Evolutionary conservation across 164 flowering plant genomes (phyloP), one percentile per base, ranked within the genome.

Genomic region (Aristolochia fimbriata): DNA sequence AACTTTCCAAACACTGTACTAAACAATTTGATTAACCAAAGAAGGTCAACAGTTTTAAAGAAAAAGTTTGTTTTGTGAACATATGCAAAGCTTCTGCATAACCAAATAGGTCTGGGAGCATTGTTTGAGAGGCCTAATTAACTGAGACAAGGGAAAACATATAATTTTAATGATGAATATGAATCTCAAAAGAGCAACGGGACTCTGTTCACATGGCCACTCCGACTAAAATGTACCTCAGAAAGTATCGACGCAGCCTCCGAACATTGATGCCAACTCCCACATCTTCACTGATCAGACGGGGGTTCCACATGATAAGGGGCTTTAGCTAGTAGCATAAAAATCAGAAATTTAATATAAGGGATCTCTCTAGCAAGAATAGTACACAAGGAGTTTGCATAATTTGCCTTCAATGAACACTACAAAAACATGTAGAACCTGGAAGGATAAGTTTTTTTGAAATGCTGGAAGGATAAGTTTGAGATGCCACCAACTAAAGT

Each of bases 291-390:
- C 97, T 93, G 55, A 90, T 55, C 27, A 93, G 93, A 51, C 97
- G 91, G 23, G 99, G 99, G 63, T 93, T 93, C 97, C 99, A 93
- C 99, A 93, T 93, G 72, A 93, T 81, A 57, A 90, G 97, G 73
- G 97, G 97, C 77, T 88, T 83, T 62, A 90, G 97, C 94, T 90
- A 74, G 67, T 33, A 71, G 65, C 53, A 68, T 31, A 59, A 68
- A 33, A 59, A 65, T 51, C 23, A 65, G 33, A 43, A 70, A 61
- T 51, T 27, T 15, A 60, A 48, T 41, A 47, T 46, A 48, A 72
- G 62, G 47, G 50, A 56, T 27, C 58, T 55, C 19, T 22, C 14
- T 49, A 49, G 52, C 43, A 37, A 37, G 43, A 37, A 37, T 7
- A 37, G 12, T 6, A 37, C 43, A 37, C 8, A 48, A 48, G 20